Conservation (phyloP, 495 filamentous ascomycete genomes). For the Neurospora sp. region DNA sequence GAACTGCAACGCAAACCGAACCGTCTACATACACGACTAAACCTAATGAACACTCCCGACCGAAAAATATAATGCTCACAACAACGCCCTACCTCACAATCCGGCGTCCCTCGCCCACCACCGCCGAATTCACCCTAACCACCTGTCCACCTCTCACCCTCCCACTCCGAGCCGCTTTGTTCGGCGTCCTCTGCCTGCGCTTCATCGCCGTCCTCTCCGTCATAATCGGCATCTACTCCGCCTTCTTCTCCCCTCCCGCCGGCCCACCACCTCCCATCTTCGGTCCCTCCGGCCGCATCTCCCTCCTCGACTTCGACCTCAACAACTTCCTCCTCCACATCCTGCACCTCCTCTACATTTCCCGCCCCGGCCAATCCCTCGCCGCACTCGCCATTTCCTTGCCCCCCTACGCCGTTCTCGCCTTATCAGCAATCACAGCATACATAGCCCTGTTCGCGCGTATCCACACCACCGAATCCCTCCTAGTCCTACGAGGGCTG, state of each 20-base stretch:
- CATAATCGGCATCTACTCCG: slow-evolving; percentile 27
- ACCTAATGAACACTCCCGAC: background rate
- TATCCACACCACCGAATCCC: slow-evolving; percentile 60
- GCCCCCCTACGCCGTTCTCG: slow-evolving; percentile 18
- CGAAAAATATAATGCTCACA: slow-evolving; percentile 35
- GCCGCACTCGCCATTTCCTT: slow-evolving; percentile 29
- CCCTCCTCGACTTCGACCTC: slow-evolving; percentile 4
- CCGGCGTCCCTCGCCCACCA: slow-evolving; percentile 72
- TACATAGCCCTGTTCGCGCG: slow-evolving; percentile 27
- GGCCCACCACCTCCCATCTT: slow-evolving; percentile 1
- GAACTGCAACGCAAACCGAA: too few relatives aligned
- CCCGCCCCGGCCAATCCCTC: slow-evolving; percentile 24
- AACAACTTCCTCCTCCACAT: slow-evolving; percentile 19
- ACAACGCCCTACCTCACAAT: slow-evolving; percentile 47
- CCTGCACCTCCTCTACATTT: slow-evolving; percentile 23
- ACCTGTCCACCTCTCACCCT: slow-evolving; percentile 52
- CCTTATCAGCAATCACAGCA: slow-evolving; percentile 9
- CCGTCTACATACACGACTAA: background rate
- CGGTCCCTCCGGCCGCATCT: background rate
- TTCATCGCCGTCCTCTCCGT: slow-evolving; percentile 21
- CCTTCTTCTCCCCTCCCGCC: slow-evolving; percentile 5
- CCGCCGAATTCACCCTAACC: slow-evolving; percentile 77
- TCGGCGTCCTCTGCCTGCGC: slow-evolving; percentile 40
- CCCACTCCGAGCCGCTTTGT: slow-evolving; percentile 44
- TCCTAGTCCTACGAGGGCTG: slow-evolving; percentile 79